Percentiles rank a stretch among this genome's conserved stretches.
Evolutionary conservation across 306 rosid genomes (phyloP).

Genomic region (Luffa acutangula): DNA sequence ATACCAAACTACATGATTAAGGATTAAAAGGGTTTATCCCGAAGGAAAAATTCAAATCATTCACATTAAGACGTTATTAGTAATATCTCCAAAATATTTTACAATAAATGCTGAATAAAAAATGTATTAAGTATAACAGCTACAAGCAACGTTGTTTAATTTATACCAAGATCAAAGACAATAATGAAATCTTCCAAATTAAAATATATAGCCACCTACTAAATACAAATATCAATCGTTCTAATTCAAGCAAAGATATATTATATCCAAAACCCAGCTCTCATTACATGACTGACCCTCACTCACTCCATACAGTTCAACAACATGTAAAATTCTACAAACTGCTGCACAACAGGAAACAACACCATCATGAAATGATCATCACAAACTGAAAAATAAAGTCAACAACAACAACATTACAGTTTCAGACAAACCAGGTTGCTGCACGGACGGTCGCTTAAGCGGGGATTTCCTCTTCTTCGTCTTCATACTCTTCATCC

Average conservation of each 20-base stretch:
- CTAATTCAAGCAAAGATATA: constrained; percentile 16
- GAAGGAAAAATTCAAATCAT: not conserved
- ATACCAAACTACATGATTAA: not conserved
- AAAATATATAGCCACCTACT: constrained; percentile 15
- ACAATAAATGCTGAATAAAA: not conserved
- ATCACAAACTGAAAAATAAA: constrained; percentile 7
- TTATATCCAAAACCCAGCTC: constrained; percentile 26
- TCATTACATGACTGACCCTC: constrained; percentile 24
- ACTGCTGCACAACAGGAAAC: not conserved
- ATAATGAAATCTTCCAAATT: not conserved
- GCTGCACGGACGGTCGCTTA: constrained; percentile 19
- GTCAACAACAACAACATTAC: not conserved
- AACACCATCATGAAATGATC: not conserved
- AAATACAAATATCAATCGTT: constrained; percentile 22
- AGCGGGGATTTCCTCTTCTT: constrained; percentile 44
- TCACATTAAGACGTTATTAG: not conserved
- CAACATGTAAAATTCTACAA: constrained; percentile 19
- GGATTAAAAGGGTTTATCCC: not conserved
- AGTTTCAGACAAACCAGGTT: constrained; percentile 13
- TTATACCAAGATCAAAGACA: not conserved
- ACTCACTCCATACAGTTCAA: constrained; percentile 26
- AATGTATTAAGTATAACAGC: not conserved
- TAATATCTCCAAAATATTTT: not conserved
- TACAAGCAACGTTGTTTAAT: not conserved
- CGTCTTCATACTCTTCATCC: constrained; percentile 41